Base-by-base conservation (phyloP, 495 filamentous ascomycete genomes). In the Parmelia sp. region DNA sequence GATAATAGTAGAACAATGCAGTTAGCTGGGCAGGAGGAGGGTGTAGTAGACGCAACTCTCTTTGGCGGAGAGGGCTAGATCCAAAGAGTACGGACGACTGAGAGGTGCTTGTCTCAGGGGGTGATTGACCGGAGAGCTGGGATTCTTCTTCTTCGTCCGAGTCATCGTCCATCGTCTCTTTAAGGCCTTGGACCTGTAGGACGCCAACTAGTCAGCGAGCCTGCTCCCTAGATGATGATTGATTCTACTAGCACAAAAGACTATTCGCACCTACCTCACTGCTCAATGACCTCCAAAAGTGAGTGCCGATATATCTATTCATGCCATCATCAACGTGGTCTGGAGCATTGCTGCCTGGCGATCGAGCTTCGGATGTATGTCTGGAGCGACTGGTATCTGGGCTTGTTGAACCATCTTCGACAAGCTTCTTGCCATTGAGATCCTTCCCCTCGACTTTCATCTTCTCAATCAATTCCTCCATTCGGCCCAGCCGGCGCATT, bases 381-480 rank as follows among this genome's bases (percentile, higher is more conserved):
- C 49, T 53, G 27, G 49, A 31, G 19, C 14, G 15, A 31, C 49
- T 53, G 14, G 49, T 64, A 11, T 60, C 57, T 7, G 61, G 51
- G 27, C 62, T 64, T 15, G 27, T 5, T 37, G 53, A 19, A 14
- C 15, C 29, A 0, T 36, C 35, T 15, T 37, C 25, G 12, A 31
- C 62, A 23, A 37, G 10, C 35, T 45, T 59, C 40, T 47, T 64
- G 14, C 56, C 55, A n/a, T n/a, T 35, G 15, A 39, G 37, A 39
- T 49, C 75, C 60, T 80, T 79, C 8, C 82, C 70, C 69, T 83
- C 79, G 15, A 71, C 69, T n/a, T 75, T 80, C 40, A 86, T 71
- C n/a, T 83, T 79, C 62, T 78, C 81, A 27, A 87, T 82, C 11
- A 87, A 76, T 11, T 65, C 71, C 68, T 87, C 84, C 14, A 86